Evolutionary conservation across 495 filamentous ascomycete species (phyloP).

Genomic region (Trichoderma orchidacearum): DNA sequence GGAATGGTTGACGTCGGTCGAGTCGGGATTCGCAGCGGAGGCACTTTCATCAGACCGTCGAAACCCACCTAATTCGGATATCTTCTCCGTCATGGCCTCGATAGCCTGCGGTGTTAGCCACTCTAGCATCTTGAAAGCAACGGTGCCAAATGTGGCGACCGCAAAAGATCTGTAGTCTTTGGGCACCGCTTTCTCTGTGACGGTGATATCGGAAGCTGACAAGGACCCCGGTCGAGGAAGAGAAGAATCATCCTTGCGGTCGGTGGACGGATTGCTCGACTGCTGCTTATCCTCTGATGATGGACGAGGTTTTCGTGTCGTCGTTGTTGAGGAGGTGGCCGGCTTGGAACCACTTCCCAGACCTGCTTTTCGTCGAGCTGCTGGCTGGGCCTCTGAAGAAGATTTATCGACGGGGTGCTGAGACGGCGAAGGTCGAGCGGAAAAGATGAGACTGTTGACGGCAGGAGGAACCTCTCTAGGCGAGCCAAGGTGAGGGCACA

Average conservation of each 20-base stretch:
- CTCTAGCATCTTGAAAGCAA: conserved; percentile 65
- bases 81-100: conserved; percentile 22
- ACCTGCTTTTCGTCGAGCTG: neutral
- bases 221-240: neutral
- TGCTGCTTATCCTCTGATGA: neutral
- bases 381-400: neutral
- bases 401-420: neutral
- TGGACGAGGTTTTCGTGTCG: neutral
- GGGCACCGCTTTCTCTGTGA: conserved; percentile 34
- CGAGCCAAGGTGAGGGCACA: conserved; percentile 46
- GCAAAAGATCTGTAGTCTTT: conserved; percentile 79
- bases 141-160: conserved; percentile 67
- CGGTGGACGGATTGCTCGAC: neutral
- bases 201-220: neutral
- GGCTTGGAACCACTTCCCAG: neutral
- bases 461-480: conserved; percentile 21
- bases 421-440: neutral
- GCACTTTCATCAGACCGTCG: neutral
- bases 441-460: conserved; percentile 21
- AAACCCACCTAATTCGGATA: neutral
- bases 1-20: neutral
- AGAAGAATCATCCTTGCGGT: neutral
- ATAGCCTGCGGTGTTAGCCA: conserved; percentile 50
- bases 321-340: neutral
- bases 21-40: neutral